Evolutionary conservation across 1,284 basidiomycete genomes (phyloP).

Genomic region (Inonotus obliquus): DNA sequence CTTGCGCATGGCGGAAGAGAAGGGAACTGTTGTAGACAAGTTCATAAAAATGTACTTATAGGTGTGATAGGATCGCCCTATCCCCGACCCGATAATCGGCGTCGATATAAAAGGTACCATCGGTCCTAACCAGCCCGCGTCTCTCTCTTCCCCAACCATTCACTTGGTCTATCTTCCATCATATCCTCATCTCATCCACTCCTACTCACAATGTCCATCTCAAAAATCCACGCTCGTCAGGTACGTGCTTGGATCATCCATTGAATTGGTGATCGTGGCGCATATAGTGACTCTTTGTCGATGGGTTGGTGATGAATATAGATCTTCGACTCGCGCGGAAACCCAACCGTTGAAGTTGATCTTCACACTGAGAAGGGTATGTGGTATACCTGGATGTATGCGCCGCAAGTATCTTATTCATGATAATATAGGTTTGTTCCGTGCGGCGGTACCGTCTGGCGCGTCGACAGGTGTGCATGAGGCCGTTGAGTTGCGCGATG

Average conservation of each 20-base stretch:
- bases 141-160: conserved; percentile 12
- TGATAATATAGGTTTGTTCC: conserved; percentile 73
- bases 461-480: conserved; percentile 98
- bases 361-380: conserved; percentile 81
- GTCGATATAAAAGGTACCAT: background rate
- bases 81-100: background rate
- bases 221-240: conserved; percentile 86
- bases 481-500: conserved; percentile 98
- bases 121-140: background rate
- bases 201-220: conserved; percentile 68
- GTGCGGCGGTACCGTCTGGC: conserved; percentile 94
- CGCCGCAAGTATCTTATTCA: background rate
- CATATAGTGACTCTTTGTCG: conserved; percentile 17
- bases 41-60: background rate
- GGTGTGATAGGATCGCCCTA: background rate
- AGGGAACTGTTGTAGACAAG: background rate
- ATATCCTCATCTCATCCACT: conserved; percentile 24
- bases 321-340: conserved; percentile 97
- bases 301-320: conserved; percentile 31
- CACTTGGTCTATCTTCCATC: conserved; percentile 11
- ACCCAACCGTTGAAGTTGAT: conserved; percentile 96
- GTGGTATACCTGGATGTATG: conserved; percentile 21
- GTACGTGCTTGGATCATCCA: conserved; percentile 35
- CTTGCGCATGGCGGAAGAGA: background rate
- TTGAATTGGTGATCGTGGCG: background rate